These are phyloP conservation scores for Fusarium sp. DNA, from an alignment of 2,329 filamentous ascomycete species.

Conservation along the genomic window DNA sequence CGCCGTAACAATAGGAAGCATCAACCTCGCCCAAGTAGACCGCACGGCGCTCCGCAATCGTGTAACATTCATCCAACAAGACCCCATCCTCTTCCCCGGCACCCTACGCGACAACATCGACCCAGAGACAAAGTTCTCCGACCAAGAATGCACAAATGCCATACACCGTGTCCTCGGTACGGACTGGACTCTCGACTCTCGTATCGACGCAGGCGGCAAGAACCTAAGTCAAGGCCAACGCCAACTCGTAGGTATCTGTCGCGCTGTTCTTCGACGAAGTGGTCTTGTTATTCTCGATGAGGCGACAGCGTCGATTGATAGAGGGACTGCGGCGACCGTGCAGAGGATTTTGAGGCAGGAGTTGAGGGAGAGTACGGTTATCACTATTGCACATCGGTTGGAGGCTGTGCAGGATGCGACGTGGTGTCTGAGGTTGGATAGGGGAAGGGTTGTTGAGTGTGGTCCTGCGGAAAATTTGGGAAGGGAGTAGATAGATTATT, in stretches of 20 bases:
- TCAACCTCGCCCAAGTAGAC: constrained; percentile 65
- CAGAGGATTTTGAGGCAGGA: constrained; percentile 68
- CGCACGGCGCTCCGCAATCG: constrained; percentile 67
- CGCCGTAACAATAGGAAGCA: constrained; percentile 63
- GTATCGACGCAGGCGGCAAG: constrained; percentile 69
- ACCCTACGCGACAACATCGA: constrained; percentile 75
- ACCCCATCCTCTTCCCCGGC: constrained; percentile 71
- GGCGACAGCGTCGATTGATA: constrained; percentile 72
- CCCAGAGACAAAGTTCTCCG: constrained; percentile 69
- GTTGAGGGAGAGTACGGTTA: constrained; percentile 67
- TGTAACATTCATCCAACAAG: constrained; percentile 73
- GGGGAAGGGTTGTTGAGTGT: constrained; percentile 62
- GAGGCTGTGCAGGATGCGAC: constrained; percentile 71
- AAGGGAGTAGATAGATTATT: background rate
- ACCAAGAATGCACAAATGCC: constrained; percentile 61
- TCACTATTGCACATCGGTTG: constrained; percentile 74
- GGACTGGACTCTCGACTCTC: constrained; percentile 60
- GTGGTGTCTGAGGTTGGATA: constrained; percentile 65
- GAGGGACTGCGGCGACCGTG: constrained; percentile 67
- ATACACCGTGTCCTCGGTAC: constrained; percentile 70
- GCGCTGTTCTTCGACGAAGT: constrained; percentile 69
- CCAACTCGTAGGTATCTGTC: constrained; percentile 70
- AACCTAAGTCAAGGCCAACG: constrained; percentile 72
- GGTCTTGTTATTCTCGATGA: constrained; percentile 73
- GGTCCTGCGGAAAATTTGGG: constrained; percentile 53